Conservation (phyloP, 176 grass and related monocot species). For the Puya raimondii region DNA sequence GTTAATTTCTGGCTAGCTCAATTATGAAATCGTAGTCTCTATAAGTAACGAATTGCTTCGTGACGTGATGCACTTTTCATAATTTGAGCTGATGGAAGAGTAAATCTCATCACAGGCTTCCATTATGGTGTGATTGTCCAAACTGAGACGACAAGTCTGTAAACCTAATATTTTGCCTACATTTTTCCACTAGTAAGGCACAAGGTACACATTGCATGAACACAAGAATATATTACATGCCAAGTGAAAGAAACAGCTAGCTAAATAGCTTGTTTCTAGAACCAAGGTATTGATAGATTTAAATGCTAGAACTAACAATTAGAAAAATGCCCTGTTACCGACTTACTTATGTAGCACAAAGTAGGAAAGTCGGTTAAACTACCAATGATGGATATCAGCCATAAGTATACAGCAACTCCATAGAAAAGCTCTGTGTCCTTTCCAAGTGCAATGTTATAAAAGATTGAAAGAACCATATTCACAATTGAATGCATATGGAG, state of each 20-base stretch:
- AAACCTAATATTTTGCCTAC: no score
- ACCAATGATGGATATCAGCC: constrained; percentile 41
- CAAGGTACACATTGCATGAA: neutral
- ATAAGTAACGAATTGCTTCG: no score
- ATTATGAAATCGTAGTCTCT: neutral
- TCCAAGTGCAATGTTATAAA: constrained; percentile 43
- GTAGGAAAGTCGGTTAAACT: constrained; percentile 45
- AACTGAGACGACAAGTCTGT: no score
- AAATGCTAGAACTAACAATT: neutral
- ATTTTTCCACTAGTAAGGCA: no score
- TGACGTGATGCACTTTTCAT: no score
- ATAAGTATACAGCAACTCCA: constrained; percentile 34
- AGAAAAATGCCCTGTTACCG: neutral
- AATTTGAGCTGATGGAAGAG: no score
- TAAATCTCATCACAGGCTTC: no score
- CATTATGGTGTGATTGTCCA: no score
- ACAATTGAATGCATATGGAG: constrained; percentile 25
- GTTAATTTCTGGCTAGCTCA: neutral
- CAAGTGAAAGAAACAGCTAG: neutral
- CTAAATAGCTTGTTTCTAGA: neutral
- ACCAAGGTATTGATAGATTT: neutral
- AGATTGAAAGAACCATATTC: constrained; percentile 33
- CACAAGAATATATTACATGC: neutral
- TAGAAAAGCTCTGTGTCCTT: constrained; percentile 44
- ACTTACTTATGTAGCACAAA: constrained; percentile 45